Conservation (phyloP, 2,329 filamentous ascomycete species). For the Penicillium sp. region DNA sequence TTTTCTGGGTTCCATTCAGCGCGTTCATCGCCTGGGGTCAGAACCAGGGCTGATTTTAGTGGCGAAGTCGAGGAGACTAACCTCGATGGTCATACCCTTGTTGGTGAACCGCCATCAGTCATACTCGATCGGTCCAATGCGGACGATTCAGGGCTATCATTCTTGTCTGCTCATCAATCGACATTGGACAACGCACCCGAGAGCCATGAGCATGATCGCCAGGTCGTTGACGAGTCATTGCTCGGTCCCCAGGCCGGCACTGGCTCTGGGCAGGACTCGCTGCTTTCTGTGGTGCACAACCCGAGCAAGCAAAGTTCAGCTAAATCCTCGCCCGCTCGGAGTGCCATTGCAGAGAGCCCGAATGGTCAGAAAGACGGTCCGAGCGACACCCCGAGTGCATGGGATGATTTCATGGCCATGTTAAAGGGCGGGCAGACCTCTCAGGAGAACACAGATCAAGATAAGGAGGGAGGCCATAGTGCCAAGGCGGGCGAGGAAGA, state of each 20-base stretch:
- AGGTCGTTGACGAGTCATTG: slow-evolving; percentile 13
- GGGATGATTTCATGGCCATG: slow-evolving; percentile 1
- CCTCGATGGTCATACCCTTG: slow-evolving; percentile 20
- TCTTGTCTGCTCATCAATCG: slow-evolving; percentile 18
- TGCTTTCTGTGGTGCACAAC: slow-evolving; percentile 12
- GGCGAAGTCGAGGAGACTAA: slow-evolving; percentile 6
- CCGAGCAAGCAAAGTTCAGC: slow-evolving; percentile 6
- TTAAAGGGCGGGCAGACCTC: slow-evolving; percentile 1
- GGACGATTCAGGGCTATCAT: slow-evolving; percentile 15
- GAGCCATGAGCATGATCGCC: slow-evolving; percentile 13
- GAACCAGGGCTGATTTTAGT: slow-evolving; percentile 4
- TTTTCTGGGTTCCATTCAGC: slow-evolving; percentile 23
- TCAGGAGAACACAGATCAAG: slow-evolving; percentile 5
- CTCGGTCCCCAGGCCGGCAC: slow-evolving; percentile 1
- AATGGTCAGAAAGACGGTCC: neutral
- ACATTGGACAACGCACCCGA: slow-evolving; percentile 6
- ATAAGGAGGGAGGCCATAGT: slow-evolving; percentile 4
- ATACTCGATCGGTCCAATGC: slow-evolving; percentile 10
- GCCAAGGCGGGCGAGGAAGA: slow-evolving; percentile 6
- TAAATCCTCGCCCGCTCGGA: slow-evolving; percentile 5
- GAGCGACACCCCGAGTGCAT: neutral
- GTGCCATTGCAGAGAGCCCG: slow-evolving; percentile 3
- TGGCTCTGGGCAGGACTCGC: slow-evolving; percentile 13
- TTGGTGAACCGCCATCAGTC: slow-evolving; percentile 12
- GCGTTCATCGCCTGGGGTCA: slow-evolving; percentile 15